phyloP scores from a whole-genome alignment of 306 rosid genomes.

The Trifolium dubium region DNA sequence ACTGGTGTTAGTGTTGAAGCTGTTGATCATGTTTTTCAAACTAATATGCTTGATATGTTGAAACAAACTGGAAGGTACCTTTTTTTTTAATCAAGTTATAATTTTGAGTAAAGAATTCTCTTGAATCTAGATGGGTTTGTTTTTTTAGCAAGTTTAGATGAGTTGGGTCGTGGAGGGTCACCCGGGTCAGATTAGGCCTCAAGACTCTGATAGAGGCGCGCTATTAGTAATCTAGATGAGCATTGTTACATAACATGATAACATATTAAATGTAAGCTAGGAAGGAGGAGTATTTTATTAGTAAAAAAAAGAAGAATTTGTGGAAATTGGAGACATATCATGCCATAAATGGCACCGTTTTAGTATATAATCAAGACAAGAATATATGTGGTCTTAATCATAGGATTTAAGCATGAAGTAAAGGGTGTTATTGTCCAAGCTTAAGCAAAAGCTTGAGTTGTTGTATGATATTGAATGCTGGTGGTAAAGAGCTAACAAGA shows the following conservation, averaged over 20 bases:
- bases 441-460: not conserved
- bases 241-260: too few species aligned
- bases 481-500: not conserved
- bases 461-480: not conserved
- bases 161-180: too few species aligned
- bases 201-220: too few species aligned
- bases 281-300: not conserved
- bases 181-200: too few species aligned
- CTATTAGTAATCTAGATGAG: too few species aligned
- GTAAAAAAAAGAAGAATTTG: not conserved
- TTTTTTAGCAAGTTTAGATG: too few species aligned
- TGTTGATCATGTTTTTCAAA: conserved; percentile 95
- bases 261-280: too few species aligned
- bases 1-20: conserved; percentile 98
- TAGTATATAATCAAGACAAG: not conserved
- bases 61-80: conserved; percentile 92
- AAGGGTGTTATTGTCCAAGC: not conserved
- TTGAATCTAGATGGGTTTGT: not conserved
- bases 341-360: not conserved
- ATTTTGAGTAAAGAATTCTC: not conserved
- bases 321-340: not conserved
- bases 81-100: not conserved
- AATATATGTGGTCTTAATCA: not conserved
- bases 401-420: not conserved
- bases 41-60: conserved; percentile 97